Evolutionary conservation across 352 stramenopile genomes (phyloP).

Genomic region (Globisporangium iwayamae): DNA sequence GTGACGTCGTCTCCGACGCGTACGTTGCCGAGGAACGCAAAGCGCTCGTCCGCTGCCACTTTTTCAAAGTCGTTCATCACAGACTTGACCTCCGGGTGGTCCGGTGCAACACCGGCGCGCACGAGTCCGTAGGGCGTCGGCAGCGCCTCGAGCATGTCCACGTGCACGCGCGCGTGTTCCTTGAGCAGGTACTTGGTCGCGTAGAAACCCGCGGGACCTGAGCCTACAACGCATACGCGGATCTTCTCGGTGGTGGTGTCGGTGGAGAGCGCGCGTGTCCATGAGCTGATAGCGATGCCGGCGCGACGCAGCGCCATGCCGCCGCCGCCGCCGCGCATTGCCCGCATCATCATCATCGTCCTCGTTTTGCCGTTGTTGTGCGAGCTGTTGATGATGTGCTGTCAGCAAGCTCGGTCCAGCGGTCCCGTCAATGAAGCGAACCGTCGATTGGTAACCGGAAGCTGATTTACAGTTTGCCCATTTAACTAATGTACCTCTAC

Average conservation of each 20-base stretch:
- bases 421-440: neutral
- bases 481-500: too few relatives aligned
- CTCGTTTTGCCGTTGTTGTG: neutral
- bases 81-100: conserved; percentile 98
- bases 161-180: conserved; percentile 40
- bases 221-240: conserved; percentile 89
- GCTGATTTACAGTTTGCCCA: too few relatives aligned
- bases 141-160: conserved; percentile 94
- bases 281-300: neutral
- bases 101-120: conserved; percentile 93
- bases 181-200: conserved; percentile 95
- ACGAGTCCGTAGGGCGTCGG: conserved; percentile 96
- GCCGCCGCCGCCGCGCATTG: neutral
- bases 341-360: neutral
- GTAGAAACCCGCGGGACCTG: conserved; percentile 91
- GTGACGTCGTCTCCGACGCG: conserved; percentile 83
- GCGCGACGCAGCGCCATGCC: neutral
- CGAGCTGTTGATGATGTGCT: neutral
- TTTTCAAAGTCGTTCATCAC: conserved; percentile 97
- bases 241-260: neutral
- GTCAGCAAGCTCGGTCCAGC: neutral
- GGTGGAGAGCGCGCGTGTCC: neutral
- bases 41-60: conserved; percentile 74
- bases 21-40: conserved; percentile 91
- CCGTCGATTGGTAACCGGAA: too few relatives aligned